These are phyloP conservation scores for Vitis riparia DNA, from an alignment of 164 flowering plant genomes.

Conservation along the genomic window DNA sequence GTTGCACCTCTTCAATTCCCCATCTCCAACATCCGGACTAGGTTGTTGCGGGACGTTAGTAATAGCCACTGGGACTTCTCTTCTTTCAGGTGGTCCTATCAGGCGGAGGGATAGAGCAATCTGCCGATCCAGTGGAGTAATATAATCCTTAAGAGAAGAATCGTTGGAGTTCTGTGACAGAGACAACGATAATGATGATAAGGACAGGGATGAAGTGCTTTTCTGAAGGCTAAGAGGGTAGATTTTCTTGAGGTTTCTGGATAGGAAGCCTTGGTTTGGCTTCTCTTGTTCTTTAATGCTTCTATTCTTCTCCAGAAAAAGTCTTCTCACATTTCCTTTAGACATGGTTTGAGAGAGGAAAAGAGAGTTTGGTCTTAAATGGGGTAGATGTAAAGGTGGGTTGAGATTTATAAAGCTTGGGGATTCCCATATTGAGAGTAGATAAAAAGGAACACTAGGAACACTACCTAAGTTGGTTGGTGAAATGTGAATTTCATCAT, in stretches of 20 bases:
- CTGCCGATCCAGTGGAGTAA: slow-evolving; percentile 31
- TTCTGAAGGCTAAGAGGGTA: slow-evolving; percentile 71
- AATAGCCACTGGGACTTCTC: slow-evolving; percentile 18
- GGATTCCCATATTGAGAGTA: slow-evolving; percentile 1
- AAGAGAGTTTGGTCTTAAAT: slow-evolving; percentile 7
- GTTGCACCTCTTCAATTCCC: slow-evolving; percentile 63
- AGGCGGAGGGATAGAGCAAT: slow-evolving; percentile 32
- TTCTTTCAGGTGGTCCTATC: slow-evolving; percentile 28
- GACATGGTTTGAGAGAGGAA: slow-evolving; percentile 39
- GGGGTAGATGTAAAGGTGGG: slow-evolving; percentile 15
- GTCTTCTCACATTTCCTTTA: slow-evolving; percentile 39
- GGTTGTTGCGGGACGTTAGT: slow-evolving; percentile 17
- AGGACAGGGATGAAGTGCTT: slow-evolving; percentile 55
- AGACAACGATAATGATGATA: slow-evolving; percentile 59
- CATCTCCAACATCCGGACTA: slow-evolving; percentile 19
- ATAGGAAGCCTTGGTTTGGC: slow-evolving; percentile 35
- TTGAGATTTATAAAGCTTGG: slow-evolving; percentile 13
- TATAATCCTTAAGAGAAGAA: slow-evolving; percentile 48
- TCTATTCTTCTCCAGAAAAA: slow-evolving; percentile 44
- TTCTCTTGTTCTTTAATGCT: slow-evolving; percentile 42
- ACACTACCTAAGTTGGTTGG: slow-evolving; percentile 31
- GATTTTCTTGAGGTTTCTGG: slow-evolving; percentile 70
- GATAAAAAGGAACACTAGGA: neutral
- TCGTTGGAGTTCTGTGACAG: slow-evolving; percentile 67
- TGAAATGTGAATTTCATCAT: slow-evolving; percentile 42